A percentile compares a stretch with the other conserved stretches of the same genome.
Conservation (phyloP, 805 yeast genomes). For the Myxozyma vanderwaltii region DNA sequence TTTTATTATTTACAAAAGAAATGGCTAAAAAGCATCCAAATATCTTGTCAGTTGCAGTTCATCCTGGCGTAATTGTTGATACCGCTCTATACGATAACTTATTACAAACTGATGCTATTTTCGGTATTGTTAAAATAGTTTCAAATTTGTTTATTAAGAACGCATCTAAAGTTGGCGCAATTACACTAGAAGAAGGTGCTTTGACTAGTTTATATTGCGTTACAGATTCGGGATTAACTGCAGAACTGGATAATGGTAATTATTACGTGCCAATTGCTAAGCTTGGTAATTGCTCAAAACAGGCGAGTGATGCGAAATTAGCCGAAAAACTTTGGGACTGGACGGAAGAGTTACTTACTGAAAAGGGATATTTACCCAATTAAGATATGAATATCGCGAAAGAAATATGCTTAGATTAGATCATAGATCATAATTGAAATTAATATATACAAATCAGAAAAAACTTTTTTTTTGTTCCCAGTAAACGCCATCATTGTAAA, state of each 20-base stretch:
- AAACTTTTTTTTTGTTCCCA: neutral
- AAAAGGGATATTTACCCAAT: conserved; percentile 16
- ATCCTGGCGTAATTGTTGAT: conserved; percentile 31
- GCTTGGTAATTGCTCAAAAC: conserved; percentile 2
- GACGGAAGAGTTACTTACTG: conserved; percentile 21
- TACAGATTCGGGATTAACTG: conserved; percentile 8
- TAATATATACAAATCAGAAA: neutral
- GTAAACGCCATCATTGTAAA: conserved; percentile 2
- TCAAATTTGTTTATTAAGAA: neutral
- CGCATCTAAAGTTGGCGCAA: conserved; percentile 10
- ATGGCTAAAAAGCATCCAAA: conserved; percentile 28
- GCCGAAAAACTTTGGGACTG: conserved; percentile 24
- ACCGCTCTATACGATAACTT: conserved; percentile 21
- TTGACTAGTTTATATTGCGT: conserved; percentile 28
- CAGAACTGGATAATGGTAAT: conserved; percentile 23
- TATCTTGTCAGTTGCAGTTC: conserved; percentile 25
- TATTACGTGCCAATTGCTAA: conserved; percentile 25
- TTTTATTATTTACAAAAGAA: conserved; percentile 22
- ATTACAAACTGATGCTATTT: neutral
- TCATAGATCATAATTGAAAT: too few species aligned
- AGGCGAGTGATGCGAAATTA: conserved; percentile 7
- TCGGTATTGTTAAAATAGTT: conserved; percentile 7
- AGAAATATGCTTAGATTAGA: too few species aligned
- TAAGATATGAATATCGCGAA: neutral
- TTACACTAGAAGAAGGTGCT: conserved; percentile 24